These are phyloP conservation scores for Talaromyces sp. DNA, from an alignment of 2,329 filamentous ascomycete species.

Conservation along the genomic window DNA sequence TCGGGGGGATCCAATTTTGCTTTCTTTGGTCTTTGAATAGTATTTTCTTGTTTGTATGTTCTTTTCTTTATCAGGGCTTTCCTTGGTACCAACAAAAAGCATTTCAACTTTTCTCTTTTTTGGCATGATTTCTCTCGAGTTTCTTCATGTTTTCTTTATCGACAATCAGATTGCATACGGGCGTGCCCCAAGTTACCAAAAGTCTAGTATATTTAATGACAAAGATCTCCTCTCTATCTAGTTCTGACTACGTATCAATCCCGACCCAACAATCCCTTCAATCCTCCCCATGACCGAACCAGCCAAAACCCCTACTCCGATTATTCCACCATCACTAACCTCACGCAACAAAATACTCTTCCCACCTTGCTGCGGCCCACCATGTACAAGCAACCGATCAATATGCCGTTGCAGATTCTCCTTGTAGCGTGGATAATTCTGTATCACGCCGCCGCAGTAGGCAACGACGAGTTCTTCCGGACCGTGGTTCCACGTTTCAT, in stretches of 20 bases:
- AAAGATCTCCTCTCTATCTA: not conserved
- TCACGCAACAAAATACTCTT: slow-evolving; percentile 50
- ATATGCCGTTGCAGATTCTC: slow-evolving; percentile 65
- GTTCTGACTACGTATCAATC: slow-evolving; percentile 3
- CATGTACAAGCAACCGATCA: slow-evolving; percentile 48
- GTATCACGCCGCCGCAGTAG: slow-evolving; percentile 73
- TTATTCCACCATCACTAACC: slow-evolving; percentile 50
- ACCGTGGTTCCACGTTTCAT: slow-evolving; percentile 29
- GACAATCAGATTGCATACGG: not conserved
- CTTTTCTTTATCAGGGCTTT: not conserved
- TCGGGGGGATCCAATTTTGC: not conserved
- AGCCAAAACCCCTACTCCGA: slow-evolving; percentile 51
- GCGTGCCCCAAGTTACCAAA: not conserved
- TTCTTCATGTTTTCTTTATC: not conserved
- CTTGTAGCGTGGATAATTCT: slow-evolving; percentile 69
- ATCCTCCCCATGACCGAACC: slow-evolving; percentile 39
- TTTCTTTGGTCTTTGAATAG: not conserved
- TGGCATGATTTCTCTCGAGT: not conserved
- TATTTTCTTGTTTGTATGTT: not conserved
- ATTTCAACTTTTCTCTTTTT: not conserved
- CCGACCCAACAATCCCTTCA: slow-evolving; percentile 26
- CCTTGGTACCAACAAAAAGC: not conserved
- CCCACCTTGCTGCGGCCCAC: slow-evolving; percentile 40
- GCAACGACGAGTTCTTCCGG: slow-evolving; percentile 65
- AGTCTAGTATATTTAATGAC: not conserved